These are phyloP conservation scores for Pterocarpus macrocarpus DNA, from an alignment of 306 rosid species.

Conservation along the genomic window DNA sequence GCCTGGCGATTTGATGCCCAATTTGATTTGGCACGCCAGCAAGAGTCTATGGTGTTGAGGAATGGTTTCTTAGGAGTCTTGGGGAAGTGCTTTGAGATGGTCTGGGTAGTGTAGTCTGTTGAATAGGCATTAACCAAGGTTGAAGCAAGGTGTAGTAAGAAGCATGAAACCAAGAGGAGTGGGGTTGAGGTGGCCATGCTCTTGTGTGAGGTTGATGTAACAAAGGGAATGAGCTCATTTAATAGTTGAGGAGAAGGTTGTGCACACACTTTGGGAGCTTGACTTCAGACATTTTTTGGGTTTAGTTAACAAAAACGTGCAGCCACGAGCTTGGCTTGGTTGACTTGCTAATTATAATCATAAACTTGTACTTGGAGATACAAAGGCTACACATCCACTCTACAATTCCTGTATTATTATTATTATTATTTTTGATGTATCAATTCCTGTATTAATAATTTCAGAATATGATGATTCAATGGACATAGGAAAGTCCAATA, in stretches of 20 bases:
- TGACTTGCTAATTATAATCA: conserved; percentile 43
- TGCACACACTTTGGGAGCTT: conserved; percentile 61
- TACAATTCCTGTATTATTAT: background rate
- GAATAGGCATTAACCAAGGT: conserved; percentile 46
- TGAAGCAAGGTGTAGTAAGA: conserved; percentile 52
- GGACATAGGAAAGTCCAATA: background rate
- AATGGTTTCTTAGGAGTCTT: conserved; percentile 26
- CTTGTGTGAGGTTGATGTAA: conserved; percentile 2
- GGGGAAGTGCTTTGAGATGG: conserved; percentile 19
- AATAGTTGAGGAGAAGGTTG: conserved; percentile 57
- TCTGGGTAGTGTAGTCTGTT: conserved; percentile 7
- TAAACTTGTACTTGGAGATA: background rate
- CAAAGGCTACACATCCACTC: conserved; percentile 3
- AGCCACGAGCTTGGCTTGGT: conserved; percentile 60
- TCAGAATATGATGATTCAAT: background rate
- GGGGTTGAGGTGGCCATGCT: conserved; percentile 56
- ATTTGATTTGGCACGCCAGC: conserved; percentile 65
- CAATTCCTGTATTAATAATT: background rate
- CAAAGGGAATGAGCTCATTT: conserved; percentile 31
- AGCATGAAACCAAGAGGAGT: conserved; percentile 49
- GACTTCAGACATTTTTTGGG: conserved; percentile 39
- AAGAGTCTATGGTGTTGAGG: conserved; percentile 74
- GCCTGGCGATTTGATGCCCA: conserved; percentile 75
- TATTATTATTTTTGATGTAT: no score
- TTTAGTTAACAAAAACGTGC: conserved; percentile 56